Conservation (phyloP, 805 yeast species). For the Cyberlindnera sargentensis region DNA sequence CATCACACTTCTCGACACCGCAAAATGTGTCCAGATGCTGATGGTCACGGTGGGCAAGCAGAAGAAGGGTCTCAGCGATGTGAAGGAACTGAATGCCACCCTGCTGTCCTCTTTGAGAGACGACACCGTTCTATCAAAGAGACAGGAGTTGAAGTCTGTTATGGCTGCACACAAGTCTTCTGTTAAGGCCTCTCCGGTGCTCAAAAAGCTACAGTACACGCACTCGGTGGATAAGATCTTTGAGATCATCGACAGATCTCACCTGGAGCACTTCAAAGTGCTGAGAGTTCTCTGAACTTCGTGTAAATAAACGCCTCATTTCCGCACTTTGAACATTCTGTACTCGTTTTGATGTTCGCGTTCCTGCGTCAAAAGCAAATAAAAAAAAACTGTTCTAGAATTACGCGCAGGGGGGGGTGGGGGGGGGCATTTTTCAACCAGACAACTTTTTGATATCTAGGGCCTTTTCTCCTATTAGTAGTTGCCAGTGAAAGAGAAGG, state of each 20-base stretch:
- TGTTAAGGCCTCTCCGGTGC: constrained; percentile 1
- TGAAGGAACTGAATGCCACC: constrained; percentile 15
- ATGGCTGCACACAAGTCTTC: constrained; percentile 1
- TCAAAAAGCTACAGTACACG: constrained; percentile 11
- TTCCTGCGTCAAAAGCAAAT: too few relatives aligned
- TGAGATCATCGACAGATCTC: constrained; percentile 14
- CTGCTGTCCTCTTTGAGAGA: constrained; percentile 15
- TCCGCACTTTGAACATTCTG: not conserved
- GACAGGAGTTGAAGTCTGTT: not conserved
- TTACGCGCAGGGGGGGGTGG: too few relatives aligned
- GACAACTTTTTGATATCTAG: too few relatives aligned
- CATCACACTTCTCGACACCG: constrained; percentile 12
- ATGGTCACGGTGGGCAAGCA: constrained; percentile 3
- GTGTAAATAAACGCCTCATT: not conserved
- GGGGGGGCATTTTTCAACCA: too few relatives aligned
- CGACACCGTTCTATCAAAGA: constrained; percentile 8
- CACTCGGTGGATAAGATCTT: constrained; percentile 7
- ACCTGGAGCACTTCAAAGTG: constrained; percentile 18
- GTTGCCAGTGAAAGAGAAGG: too few relatives aligned
- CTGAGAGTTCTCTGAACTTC: constrained; percentile 8
- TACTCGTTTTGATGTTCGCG: too few relatives aligned
- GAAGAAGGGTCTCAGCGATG: constrained; percentile 3
- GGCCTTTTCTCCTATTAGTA: too few relatives aligned
- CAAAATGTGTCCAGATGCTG: constrained; percentile 15
- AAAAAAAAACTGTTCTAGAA: too few relatives aligned